These are phyloP conservation scores for Penicillium steckii DNA, from an alignment of 495 filamentous ascomycete genomes.

Conservation along the genomic window DNA sequence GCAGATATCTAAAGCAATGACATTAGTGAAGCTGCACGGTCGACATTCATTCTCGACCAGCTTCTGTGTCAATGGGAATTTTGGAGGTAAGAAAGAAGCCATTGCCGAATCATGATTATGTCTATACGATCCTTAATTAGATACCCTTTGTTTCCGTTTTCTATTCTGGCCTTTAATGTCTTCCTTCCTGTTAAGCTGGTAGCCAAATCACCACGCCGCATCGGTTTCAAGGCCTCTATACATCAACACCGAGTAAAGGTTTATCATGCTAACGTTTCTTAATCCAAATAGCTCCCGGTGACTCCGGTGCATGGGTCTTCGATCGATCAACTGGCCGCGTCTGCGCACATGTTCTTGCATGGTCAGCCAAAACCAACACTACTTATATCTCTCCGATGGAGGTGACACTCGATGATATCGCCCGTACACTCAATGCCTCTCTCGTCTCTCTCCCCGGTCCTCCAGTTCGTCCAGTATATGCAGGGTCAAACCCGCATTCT, in stretches of 20 bases:
- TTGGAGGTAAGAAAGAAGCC: slow-evolving; percentile 55
- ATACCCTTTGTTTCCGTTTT: slow-evolving; percentile 28
- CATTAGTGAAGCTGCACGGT: slow-evolving; percentile 77
- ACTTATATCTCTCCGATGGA: slow-evolving; percentile 97
- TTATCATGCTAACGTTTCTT: slow-evolving; percentile 20
- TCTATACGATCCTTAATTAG: slow-evolving; percentile 31
- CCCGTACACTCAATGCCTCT: slow-evolving; percentile 60
- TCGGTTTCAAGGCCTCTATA: slow-evolving; percentile 1
- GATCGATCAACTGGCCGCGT: slow-evolving; percentile 76
- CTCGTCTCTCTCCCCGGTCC: slow-evolving; percentile 39
- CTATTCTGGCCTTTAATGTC: slow-evolving; percentile 7
- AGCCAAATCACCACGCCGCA: slow-evolving; percentile 15
- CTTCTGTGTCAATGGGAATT: slow-evolving; percentile 73
- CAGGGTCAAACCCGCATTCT: background rate
- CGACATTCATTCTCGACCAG: slow-evolving; percentile 76
- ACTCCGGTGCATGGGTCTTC: slow-evolving; percentile 92
- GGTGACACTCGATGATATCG: slow-evolving; percentile 80
- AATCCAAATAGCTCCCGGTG: slow-evolving; percentile 63
- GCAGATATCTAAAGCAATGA: slow-evolving; percentile 70
- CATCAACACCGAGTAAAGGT: slow-evolving; percentile 18
- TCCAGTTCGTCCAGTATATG: slow-evolving; percentile 23
- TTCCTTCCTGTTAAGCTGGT: slow-evolving; percentile 15
- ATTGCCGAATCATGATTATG: slow-evolving; percentile 24
- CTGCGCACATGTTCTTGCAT: slow-evolving; percentile 87
- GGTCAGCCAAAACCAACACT: slow-evolving; percentile 68